Evolutionary conservation across 2,329 filamentous ascomycete genomes (phyloP).

Genomic region (Geosmithia morbida): DNA sequence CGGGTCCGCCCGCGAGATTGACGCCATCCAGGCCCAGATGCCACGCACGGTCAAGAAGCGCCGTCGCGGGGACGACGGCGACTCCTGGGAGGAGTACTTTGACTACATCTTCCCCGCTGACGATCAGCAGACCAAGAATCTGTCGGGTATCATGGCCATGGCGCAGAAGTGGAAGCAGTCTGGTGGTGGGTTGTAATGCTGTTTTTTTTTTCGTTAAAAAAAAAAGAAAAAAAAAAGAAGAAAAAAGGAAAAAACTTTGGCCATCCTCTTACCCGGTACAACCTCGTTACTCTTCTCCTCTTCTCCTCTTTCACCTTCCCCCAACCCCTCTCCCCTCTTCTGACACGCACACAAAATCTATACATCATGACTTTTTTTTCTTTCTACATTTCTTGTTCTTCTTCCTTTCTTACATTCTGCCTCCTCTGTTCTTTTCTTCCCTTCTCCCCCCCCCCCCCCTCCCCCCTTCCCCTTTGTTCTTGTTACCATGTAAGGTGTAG

Average conservation of each 20-base stretch:
- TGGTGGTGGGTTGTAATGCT: slow-evolving; percentile 17
- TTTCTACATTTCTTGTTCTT: background rate
- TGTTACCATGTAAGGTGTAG: background rate
- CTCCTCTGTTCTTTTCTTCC: no score
- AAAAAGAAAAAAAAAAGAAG: no score
- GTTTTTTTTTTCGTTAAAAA: background rate
- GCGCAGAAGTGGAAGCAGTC: slow-evolving; percentile 78
- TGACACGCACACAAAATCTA: no score
- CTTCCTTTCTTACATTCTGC: no score
- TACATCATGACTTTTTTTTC: background rate
- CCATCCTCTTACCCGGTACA: no score
- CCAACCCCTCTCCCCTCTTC: no score
- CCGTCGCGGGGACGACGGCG: slow-evolving; percentile 70
- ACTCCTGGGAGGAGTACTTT: slow-evolving; percentile 85
- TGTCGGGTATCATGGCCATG: slow-evolving; percentile 73
- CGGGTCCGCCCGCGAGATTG: slow-evolving; percentile 59
- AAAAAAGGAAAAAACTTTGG: no score
- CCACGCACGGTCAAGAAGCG: slow-evolving; percentile 85
- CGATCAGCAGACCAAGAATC: slow-evolving; percentile 69
- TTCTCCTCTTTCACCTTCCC: no score
- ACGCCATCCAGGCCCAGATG: slow-evolving; percentile 84
- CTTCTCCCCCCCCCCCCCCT: no score
- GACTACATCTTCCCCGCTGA: slow-evolving; percentile 97
- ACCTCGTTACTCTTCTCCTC: no score
- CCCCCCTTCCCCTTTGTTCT: background rate